These are phyloP conservation scores for Calonectria pteridis DNA, from an alignment of 2,329 filamentous ascomycete genomes.

Conservation along the genomic window DNA sequence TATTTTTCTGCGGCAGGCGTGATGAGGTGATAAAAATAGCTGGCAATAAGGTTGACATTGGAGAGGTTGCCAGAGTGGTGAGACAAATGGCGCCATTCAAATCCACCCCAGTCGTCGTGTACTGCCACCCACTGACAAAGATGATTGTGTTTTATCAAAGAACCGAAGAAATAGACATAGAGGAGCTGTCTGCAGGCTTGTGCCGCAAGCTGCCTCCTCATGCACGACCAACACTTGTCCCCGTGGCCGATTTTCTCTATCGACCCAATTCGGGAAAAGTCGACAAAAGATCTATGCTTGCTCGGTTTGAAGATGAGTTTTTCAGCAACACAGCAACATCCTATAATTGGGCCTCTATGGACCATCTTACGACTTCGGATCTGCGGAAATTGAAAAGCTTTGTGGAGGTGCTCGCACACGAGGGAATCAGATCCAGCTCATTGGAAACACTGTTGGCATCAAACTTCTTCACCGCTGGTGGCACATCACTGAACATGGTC, in stretches of 20 bases:
- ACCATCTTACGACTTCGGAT: background rate
- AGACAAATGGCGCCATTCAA: background rate
- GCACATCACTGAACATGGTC: background rate
- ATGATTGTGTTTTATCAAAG: background rate
- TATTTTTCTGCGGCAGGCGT: background rate
- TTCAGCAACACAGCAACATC: background rate
- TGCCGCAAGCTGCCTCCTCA: background rate
- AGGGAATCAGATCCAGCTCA: background rate
- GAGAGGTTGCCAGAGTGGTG: background rate
- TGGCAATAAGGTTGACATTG: background rate
- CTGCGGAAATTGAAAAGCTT: background rate
- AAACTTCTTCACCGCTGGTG: background rate
- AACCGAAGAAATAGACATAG: background rate
- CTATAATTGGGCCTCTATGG: background rate
- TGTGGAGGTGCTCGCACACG: background rate
- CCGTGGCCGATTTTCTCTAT: background rate
- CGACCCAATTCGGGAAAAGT: background rate
- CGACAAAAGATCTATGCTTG: background rate
- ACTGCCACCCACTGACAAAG: background rate
- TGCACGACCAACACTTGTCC: background rate
- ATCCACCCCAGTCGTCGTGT: background rate
- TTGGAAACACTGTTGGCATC: background rate
- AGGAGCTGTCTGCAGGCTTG: background rate
- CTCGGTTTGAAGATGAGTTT: background rate
- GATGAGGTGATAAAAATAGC: background rate